These are phyloP conservation scores for Fusarium praegraminearum DNA, from an alignment of 2,329 filamentous ascomycete species.

Conservation along the genomic window DNA sequence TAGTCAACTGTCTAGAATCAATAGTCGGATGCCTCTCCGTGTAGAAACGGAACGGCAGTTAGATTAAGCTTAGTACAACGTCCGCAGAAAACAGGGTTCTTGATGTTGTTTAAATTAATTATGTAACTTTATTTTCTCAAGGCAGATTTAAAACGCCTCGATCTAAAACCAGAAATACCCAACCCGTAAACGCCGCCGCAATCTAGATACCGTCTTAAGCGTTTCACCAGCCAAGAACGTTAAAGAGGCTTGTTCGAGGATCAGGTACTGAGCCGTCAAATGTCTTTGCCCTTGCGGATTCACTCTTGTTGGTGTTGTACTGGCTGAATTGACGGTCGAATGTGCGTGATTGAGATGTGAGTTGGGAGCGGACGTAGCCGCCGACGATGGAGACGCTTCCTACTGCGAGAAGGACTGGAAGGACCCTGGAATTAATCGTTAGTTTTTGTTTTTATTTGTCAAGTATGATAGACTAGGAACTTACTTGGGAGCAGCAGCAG, in stretches of 20 bases:
- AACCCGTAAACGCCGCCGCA: conserved; percentile 6
- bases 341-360: conserved; percentile 35
- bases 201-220: not conserved
- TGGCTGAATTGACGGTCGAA: conserved; percentile 45
- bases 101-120: conserved; percentile 6
- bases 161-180: not conserved
- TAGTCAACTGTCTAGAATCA: not conserved
- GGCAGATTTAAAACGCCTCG: conserved; percentile 22
- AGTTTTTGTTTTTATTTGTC: not conserved
- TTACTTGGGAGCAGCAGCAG: conserved; percentile 37
- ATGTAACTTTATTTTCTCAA: conserved; percentile 3
- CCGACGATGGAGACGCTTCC: conserved; percentile 39
- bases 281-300: conserved; percentile 35
- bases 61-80: not conserved
- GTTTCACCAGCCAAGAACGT: conserved; percentile 43
- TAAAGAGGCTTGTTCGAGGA: conserved; percentile 44
- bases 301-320: conserved; percentile 44
- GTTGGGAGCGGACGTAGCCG: conserved; percentile 37
- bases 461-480: not conserved
- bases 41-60: not conserved
- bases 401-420: conserved; percentile 42
- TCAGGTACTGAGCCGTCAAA: conserved; percentile 43
- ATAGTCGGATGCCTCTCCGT: conserved; percentile 11
- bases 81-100: not conserved
- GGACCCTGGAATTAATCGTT: conserved; percentile 28